These are phyloP conservation scores for Wickerhamiella nectarea DNA, from an alignment of 805 yeast genomes.

Conservation along the genomic window DNA sequence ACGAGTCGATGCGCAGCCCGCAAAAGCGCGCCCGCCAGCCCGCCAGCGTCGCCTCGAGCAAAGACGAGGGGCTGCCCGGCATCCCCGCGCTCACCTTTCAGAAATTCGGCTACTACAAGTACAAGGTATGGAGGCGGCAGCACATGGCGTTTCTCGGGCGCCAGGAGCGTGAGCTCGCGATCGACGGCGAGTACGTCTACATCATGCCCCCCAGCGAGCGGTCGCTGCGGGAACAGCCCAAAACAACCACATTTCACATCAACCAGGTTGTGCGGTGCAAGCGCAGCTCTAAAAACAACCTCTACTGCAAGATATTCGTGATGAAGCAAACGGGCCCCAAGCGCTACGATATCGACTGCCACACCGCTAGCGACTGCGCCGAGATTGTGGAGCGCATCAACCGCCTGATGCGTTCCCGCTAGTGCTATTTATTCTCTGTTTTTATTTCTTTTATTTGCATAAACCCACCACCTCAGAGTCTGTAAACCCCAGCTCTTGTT, in stretches of 20 bases:
- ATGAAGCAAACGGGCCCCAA: slow-evolving; percentile 56
- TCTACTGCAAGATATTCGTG: slow-evolving; percentile 69
- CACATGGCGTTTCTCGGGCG: slow-evolving; percentile 69
- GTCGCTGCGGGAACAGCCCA: slow-evolving; percentile 56
- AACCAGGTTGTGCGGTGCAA: slow-evolving; percentile 63
- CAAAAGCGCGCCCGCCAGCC: not conserved
- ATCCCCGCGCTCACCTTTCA: slow-evolving; percentile 12
- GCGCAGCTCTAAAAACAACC: slow-evolving; percentile 61
- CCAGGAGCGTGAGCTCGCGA: slow-evolving; percentile 69
- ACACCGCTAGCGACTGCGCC: slow-evolving; percentile 41
- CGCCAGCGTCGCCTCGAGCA: not conserved
- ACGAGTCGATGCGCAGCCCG: slow-evolving; percentile 6
- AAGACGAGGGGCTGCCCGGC: not conserved
- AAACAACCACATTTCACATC: slow-evolving; percentile 77
- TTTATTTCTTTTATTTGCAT: not conserved
- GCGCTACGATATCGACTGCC: slow-evolving; percentile 78
- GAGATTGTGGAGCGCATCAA: slow-evolving; percentile 66
- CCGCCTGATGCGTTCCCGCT: slow-evolving; percentile 27
- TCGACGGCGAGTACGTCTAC: slow-evolving; percentile 90
- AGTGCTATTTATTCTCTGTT: no score
- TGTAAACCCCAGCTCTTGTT: not conserved
- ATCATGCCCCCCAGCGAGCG: slow-evolving; percentile 74
- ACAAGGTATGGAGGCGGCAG: slow-evolving; percentile 80
- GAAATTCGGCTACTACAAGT: slow-evolving; percentile 51
- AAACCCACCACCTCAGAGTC: not conserved